phyloP scores from a whole-genome alignment of 805 yeast species.

The Myxozyma mucilagina region DNA sequence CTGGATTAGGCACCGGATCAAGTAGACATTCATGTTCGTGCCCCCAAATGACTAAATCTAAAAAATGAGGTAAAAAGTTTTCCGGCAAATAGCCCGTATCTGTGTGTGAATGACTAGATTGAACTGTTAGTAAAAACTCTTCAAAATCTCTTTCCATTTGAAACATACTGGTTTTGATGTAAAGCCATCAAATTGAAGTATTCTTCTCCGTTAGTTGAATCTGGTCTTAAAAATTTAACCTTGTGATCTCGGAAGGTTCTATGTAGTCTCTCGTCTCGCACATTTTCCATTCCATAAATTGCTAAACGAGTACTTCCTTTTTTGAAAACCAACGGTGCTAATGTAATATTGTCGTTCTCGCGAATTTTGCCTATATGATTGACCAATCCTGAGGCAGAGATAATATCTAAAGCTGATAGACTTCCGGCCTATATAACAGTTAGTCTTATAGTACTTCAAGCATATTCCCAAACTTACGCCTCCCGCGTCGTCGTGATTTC shows the following conservation, averaged over 20 bases:
- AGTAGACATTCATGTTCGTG: slow-evolving; percentile 96
- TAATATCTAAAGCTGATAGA: slow-evolving; percentile 80
- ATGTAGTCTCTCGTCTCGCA: slow-evolving; percentile 84
- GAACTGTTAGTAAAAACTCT: not conserved
- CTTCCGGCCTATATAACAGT: slow-evolving; percentile 39
- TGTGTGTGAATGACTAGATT: slow-evolving; percentile 56
- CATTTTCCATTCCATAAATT: slow-evolving; percentile 82
- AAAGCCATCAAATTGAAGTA: slow-evolving; percentile 87
- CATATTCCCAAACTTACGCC: slow-evolving; percentile 56
- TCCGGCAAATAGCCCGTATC: slow-evolving; percentile 85
- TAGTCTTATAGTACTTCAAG: not conserved
- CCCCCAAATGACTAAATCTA: slow-evolving; percentile 91
- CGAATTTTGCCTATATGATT: slow-evolving; percentile 86
- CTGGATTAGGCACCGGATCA: slow-evolving; percentile 54
- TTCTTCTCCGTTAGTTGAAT: slow-evolving; percentile 48
- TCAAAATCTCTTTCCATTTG: not conserved
- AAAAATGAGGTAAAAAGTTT: slow-evolving; percentile 71
- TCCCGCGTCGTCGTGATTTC: slow-evolving; percentile 96
- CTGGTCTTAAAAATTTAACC: slow-evolving; percentile 76
- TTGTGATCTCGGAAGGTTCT: slow-evolving; percentile 78
- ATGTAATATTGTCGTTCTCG: slow-evolving; percentile 70
- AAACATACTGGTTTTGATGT: slow-evolving; percentile 72
- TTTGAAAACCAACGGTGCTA: slow-evolving; percentile 75
- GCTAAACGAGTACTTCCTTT: slow-evolving; percentile 84
- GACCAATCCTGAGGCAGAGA: slow-evolving; percentile 76